Percentiles rank a stretch among this genome's conserved stretches.
Conservation (phyloP, 108 stramenopile species). For the Mediolabrus comicus region DNA sequence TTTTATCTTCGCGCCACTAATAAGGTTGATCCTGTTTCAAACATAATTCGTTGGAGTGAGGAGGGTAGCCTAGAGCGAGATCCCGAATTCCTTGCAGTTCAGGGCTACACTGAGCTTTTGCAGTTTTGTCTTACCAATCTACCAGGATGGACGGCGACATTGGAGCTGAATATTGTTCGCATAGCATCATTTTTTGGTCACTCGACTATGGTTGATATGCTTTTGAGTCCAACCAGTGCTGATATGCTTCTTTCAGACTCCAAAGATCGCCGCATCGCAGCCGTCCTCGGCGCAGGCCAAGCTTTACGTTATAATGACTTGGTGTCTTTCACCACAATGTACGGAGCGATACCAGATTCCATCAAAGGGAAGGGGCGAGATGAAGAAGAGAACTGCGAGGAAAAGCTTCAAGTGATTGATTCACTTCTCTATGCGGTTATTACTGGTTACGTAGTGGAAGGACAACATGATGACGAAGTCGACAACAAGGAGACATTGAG, state of each 20-base stretch:
- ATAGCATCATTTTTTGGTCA: not conserved
- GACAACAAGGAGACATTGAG: too few relatives aligned
- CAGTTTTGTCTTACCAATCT: not conserved
- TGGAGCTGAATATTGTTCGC: not conserved
- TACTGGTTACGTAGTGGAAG: too few relatives aligned
- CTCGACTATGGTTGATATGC: not conserved
- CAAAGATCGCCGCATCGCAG: not conserved
- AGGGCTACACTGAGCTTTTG: not conserved
- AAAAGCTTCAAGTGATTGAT: too few relatives aligned
- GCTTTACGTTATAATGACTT: not conserved
- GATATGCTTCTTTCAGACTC: not conserved
- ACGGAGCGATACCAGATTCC: not conserved
- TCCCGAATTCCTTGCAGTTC: not conserved
- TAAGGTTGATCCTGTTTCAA: too few relatives aligned
- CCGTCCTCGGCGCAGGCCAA: not conserved
- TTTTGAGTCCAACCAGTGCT: not conserved
- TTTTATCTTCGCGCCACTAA: too few relatives aligned
- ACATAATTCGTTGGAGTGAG: not conserved
- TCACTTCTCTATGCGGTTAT: too few relatives aligned
- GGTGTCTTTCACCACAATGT: not conserved
- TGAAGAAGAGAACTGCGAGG: not conserved
- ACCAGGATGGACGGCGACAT: not conserved
- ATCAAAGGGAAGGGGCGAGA: not conserved
- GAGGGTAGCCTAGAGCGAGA: not conserved
- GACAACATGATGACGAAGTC: too few relatives aligned